Evolutionary conservation across 2,329 filamentous ascomycete species (phyloP), one percentile per base, ranked within the genome.

Genomic region (Curvularia sp.): DNA sequence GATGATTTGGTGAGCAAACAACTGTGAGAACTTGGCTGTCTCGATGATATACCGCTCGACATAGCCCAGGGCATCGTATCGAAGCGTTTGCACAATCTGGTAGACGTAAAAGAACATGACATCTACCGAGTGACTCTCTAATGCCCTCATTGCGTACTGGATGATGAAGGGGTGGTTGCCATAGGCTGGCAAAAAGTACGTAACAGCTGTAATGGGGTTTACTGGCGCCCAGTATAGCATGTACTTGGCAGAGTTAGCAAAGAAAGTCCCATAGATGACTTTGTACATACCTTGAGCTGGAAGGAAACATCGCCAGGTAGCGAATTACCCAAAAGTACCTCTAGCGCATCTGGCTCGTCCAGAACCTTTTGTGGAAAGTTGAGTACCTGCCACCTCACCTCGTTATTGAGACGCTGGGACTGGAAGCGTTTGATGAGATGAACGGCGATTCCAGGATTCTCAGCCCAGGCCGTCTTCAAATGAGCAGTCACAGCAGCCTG

Each of bases 31-130:
- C 69, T 96, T 94, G 1, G 93, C 95, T 0, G 96, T 97, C 79
- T 99, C 95, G 15, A 98, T 84, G 55, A 99, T 98, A 73, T 97
- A 99, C 44, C 94, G 87, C 77, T 97, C 93, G 2, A 97, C 93
- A 73, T 99, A 99, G 55, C 95, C 95, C 24, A 99, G 83, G 12
- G 85, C 86, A 81, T 99, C 95, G 70, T 98, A 97, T 53, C 95
- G 89, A 43, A 99, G 84, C 43, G 92, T 90, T 76, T 99, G 95
- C 13, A 99, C 95, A 68, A 99, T 96, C 75, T 99, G 95, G 6
- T 96, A 95, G 2, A 99, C 95, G 73, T 97, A 98, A 79, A 98
- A 99, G 83, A 99, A 99, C 0, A 94, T 97, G 20, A 98, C 88
- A 74, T 98, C 95, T n/a, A 97, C 89, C 0, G 93, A 89, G 72